Conservation (phyloP, 106 monocot species). For the Dendrobium catenatum region DNA sequence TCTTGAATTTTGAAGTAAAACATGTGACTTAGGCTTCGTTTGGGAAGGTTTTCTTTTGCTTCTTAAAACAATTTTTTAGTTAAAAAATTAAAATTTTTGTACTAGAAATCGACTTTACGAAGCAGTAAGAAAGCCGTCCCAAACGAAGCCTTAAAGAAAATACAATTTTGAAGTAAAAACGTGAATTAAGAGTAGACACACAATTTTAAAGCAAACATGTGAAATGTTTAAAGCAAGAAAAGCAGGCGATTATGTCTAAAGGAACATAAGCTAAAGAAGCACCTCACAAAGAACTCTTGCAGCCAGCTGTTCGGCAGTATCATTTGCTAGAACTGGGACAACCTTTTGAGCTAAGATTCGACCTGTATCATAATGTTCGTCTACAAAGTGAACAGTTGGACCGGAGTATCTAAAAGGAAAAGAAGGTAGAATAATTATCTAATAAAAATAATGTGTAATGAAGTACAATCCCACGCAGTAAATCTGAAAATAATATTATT, state of each 20-base stretch:
- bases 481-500: background rate
- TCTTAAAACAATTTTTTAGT: too few relatives aligned
- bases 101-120: too few relatives aligned
- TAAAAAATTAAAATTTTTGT: too few relatives aligned
- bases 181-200: background rate
- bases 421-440: background rate
- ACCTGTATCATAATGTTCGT: slow-evolving; percentile 89
- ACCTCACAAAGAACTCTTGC: slow-evolving; percentile 88
- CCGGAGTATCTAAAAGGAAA: slow-evolving; percentile 65
- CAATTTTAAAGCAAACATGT: background rate
- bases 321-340: slow-evolving; percentile 76
- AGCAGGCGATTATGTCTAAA: background rate
- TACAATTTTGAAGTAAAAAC: background rate
- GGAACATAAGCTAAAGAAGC: background rate
- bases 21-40: too few relatives aligned
- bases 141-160: too few relatives aligned
- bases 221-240: background rate
- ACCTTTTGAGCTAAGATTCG: slow-evolving; percentile 67
- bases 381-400: slow-evolving; percentile 91
- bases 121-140: too few relatives aligned
- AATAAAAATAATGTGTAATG: background rate
- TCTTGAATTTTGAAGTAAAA: background rate
- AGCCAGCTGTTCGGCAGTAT: slow-evolving; percentile 72
- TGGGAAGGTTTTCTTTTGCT: too few relatives aligned
- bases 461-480: background rate